Conservation (phyloP, 768 basidiomycete species). For the Hortiboletus campestris region DNA sequence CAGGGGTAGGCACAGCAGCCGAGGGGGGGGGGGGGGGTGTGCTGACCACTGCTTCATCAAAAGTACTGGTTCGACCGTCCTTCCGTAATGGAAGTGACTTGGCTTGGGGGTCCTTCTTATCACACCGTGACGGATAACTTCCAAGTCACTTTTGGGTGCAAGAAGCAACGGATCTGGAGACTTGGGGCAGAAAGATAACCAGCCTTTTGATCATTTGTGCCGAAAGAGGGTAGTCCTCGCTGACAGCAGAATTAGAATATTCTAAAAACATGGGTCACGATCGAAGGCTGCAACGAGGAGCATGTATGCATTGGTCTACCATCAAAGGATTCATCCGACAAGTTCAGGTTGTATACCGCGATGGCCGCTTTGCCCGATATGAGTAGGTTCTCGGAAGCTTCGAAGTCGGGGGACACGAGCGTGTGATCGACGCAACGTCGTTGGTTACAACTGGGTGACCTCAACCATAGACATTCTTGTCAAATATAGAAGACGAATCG, state of each 20-base stretch:
- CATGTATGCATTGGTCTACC: background rate
- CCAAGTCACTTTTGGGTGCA: too few species aligned
- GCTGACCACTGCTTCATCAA: too few species aligned
- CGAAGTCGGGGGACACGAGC: background rate
- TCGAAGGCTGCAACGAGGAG: background rate
- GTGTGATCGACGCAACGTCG: background rate
- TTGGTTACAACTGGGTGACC: constrained; percentile 2
- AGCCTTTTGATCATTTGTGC: background rate
- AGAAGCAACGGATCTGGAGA: too few species aligned
- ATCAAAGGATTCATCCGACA: background rate
- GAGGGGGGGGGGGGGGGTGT: too few species aligned
- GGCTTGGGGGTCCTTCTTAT: too few species aligned
- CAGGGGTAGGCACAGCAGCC: too few species aligned
- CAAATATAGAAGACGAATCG: constrained; percentile 14
- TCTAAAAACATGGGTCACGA: background rate
- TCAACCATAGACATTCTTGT: background rate
- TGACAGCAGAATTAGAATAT: background rate
- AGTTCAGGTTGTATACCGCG: background rate
- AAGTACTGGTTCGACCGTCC: too few species aligned
- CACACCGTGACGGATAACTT: too few species aligned
- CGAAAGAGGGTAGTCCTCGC: background rate
- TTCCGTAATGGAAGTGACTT: too few species aligned
- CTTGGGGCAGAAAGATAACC: too few species aligned
- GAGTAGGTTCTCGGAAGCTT: background rate
- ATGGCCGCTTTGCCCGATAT: background rate